These are phyloP conservation scores for Elsinoe australis DNA, from an alignment of 2,329 filamentous ascomycete species.

Conservation along the genomic window DNA sequence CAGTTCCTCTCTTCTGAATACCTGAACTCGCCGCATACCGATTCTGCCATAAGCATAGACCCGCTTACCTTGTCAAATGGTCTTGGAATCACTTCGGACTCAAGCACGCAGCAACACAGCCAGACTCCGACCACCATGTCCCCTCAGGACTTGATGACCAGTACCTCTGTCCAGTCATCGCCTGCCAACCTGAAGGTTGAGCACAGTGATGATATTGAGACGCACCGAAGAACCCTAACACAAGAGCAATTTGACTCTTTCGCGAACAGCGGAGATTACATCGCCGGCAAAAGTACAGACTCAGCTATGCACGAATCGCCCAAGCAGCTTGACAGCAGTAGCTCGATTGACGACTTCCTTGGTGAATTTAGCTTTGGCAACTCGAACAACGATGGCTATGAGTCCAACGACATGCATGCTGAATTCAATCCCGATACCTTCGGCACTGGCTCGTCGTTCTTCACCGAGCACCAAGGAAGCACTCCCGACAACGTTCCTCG, in stretches of 20 bases:
- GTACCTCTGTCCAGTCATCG: background rate
- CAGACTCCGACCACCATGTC: conserved; percentile 14
- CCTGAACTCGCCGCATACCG: conserved; percentile 27
- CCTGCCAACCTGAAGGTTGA: conserved; percentile 12
- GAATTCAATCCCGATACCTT: conserved; percentile 6
- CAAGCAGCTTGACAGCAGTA: conserved; percentile 5
- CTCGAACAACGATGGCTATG: background rate
- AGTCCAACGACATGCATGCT: conserved; percentile 15
- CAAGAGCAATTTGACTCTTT: conserved; percentile 33
- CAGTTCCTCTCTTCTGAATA: conserved; percentile 28
- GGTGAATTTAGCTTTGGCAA: conserved; percentile 8
- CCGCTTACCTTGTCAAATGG: conserved; percentile 20
- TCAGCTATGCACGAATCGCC: conserved; percentile 11
- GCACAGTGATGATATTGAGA: conserved; percentile 21
- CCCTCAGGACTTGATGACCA: conserved; percentile 16
- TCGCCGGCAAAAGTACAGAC: conserved; percentile 1
- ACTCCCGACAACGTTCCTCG: conserved; percentile 12
- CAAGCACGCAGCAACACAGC: background rate
- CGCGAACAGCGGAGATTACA: conserved; percentile 22
- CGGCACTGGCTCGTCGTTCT: conserved; percentile 13
- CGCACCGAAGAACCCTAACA: conserved; percentile 31
- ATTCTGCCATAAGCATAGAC: conserved; percentile 17
- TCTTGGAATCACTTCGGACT: conserved; percentile 15
- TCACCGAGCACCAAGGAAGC: background rate
- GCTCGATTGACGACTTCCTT: conserved; percentile 7